These are phyloP conservation scores for Phylloporus sp. DNA, from an alignment of 768 basidiomycete species.

Conservation along the genomic window DNA sequence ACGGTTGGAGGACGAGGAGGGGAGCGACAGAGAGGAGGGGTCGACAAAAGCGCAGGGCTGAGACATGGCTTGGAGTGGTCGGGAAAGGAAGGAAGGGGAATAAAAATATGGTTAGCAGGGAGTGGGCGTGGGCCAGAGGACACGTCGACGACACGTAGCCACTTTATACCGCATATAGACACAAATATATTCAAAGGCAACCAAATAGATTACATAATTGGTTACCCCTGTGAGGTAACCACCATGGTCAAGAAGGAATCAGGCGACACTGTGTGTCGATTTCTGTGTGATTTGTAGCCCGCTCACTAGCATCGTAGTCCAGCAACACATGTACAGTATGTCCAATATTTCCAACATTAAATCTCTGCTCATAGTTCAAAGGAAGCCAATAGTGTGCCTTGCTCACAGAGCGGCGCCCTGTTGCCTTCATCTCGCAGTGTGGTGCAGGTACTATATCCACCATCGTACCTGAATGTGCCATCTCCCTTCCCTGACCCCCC, in stretches of 20 bases:
- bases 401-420: neutral
- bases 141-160: conserved; percentile 30
- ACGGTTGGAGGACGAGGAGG: conserved; percentile 30
- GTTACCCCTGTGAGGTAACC: no score
- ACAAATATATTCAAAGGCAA: conserved; percentile 22
- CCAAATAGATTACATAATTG: neutral
- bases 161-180: conserved; percentile 28
- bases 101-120: conserved; percentile 22
- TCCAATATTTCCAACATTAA: neutral
- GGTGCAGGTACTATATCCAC: conserved; percentile 27
- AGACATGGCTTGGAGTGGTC: conserved; percentile 16
- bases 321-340: conserved; percentile 4
- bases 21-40: conserved; percentile 38
- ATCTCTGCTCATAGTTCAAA: conserved; percentile 11
- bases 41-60: conserved; percentile 32
- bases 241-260: no score
- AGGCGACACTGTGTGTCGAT: neutral
- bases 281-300: no score
- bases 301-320: neutral
- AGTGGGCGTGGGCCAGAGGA: conserved; percentile 13
- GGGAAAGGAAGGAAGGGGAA: conserved; percentile 2
- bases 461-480: conserved; percentile 12
- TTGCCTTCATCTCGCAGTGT: conserved; percentile 22
- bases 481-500: conserved; percentile 10
- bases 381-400: neutral